Evolutionary conservation across 768 basidiomycete genomes (phyloP).

Genomic region (Mrakia hoshinonis): DNA sequence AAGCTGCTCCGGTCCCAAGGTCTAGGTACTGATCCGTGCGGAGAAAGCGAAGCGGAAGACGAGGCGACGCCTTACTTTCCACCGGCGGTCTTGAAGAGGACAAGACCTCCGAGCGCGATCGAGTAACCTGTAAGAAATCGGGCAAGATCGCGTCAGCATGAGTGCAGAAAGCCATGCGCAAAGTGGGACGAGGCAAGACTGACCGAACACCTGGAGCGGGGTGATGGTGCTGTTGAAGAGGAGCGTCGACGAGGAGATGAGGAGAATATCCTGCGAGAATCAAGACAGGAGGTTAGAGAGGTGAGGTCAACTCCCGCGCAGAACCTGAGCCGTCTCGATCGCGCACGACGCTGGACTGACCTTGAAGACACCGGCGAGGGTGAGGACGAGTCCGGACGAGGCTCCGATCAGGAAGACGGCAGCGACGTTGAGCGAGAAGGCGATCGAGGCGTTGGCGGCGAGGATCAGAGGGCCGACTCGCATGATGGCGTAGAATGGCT

Average conservation of each 20-base stretch:
- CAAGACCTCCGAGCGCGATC: slow-evolving; percentile 71
- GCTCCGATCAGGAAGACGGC: slow-evolving; percentile 79
- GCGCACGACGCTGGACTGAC: slow-evolving; percentile 37
- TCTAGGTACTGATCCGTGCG: no score
- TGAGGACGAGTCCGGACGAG: slow-evolving; percentile 64
- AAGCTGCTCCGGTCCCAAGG: no score
- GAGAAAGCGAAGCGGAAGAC: no score
- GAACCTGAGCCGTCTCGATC: background rate
- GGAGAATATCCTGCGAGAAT: slow-evolving; percentile 67
- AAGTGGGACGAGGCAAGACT: slow-evolving; percentile 22
- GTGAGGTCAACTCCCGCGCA: background rate
- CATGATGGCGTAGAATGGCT: slow-evolving; percentile 68
- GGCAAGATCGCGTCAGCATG: background rate
- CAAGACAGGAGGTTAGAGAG: slow-evolving; percentile 1
- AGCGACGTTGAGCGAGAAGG: slow-evolving; percentile 82
- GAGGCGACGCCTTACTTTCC: no score
- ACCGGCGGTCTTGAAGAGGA: slow-evolving; percentile 65
- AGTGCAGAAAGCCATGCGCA: background rate
- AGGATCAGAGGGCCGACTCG: slow-evolving; percentile 60
- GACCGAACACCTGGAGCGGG: slow-evolving; percentile 72
- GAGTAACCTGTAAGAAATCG: slow-evolving; percentile 59
- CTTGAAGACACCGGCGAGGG: slow-evolving; percentile 91
- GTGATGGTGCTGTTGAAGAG: slow-evolving; percentile 74
- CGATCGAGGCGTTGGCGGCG: slow-evolving; percentile 71
- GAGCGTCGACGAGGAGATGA: slow-evolving; percentile 82